Conservation (phyloP, 495 filamentous ascomycete genomes). For the Aspergillus campestris region DNA sequence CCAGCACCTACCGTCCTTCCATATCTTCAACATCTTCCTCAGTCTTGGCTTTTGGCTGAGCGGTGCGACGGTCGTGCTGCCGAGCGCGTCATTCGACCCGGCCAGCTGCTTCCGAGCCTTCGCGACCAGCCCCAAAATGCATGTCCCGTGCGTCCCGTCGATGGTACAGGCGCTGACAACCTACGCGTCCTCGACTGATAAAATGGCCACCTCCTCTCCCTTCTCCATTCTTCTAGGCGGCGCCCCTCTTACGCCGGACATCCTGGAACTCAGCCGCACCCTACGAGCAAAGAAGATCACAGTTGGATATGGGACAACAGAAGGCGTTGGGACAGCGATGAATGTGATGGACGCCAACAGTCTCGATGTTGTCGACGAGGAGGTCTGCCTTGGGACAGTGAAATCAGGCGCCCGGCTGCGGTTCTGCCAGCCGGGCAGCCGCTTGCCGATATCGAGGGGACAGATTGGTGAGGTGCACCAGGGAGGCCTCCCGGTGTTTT, state of each 20-base stretch:
- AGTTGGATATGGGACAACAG: constrained; percentile 32
- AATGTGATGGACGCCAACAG: constrained; percentile 6
- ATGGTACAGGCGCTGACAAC: constrained; percentile 17
- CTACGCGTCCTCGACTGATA: constrained; percentile 5
- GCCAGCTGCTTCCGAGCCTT: constrained; percentile 20
- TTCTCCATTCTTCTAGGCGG: constrained; percentile 21
- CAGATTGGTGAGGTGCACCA: constrained; percentile 34
- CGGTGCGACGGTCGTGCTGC: constrained; percentile 26
- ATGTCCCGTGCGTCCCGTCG: constrained; percentile 25
- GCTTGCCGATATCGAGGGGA: constrained; percentile 14
- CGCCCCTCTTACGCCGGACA: constrained; percentile 19
- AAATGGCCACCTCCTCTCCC: constrained; percentile 10
- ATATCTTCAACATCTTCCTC: constrained; percentile 27
- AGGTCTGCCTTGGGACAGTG: constrained; percentile 18
- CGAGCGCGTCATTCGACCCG: constrained; percentile 24
- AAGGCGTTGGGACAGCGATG: constrained; percentile 18
- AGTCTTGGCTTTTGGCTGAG: constrained; percentile 23
- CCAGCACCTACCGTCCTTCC: constrained; percentile 30
- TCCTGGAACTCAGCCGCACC: constrained; percentile 17
- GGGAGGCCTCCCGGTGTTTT: constrained; percentile 22
- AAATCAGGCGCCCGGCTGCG: constrained; percentile 21
- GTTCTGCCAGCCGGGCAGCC: constrained; percentile 23
- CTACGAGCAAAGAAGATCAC: constrained; percentile 16
- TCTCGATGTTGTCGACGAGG: constrained; percentile 1
- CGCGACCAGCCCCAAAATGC: constrained; percentile 14